Conservation (phyloP, 2,329 filamentous ascomycete species). For the Fusarium robinianum region DNA sequence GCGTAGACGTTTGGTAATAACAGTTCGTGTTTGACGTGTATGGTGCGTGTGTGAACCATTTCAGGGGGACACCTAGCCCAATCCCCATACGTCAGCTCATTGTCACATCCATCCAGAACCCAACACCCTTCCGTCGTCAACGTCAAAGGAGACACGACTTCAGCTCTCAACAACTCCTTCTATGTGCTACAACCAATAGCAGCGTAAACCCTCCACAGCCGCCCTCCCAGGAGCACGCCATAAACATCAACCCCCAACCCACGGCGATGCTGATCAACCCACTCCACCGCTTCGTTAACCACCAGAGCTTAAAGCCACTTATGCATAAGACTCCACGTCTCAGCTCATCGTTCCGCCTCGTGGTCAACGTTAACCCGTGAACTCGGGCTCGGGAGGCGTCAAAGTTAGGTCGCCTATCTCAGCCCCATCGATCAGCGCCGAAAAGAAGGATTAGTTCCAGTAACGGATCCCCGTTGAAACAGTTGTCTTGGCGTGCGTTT, state of each 20-base stretch:
- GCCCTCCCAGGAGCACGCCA: not conserved
- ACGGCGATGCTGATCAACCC: conserved; percentile 3
- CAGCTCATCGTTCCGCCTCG: too few species aligned
- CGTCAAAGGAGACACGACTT: not conserved
- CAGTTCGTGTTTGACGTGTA: too few species aligned
- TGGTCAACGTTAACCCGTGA: not conserved
- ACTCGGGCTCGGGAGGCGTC: conserved; percentile 9
- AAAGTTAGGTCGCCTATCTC: not conserved
- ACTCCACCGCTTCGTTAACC: not conserved
- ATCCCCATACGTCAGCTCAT: not conserved
- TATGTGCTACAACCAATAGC: not conserved
- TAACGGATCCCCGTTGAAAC: conserved; percentile 4
- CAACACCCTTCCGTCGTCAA: not conserved
- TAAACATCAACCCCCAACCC: conserved; percentile 5
- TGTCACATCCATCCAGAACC: not conserved
- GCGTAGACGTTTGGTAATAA: too few species aligned
- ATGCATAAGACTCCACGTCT: too few species aligned
- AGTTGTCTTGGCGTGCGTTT: conserved; percentile 7
- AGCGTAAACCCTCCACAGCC: too few species aligned
- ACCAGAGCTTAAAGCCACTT: conserved; percentile 17
- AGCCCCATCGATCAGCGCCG: conserved; percentile 2
- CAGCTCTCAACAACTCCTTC: not conserved
- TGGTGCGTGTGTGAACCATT: too few species aligned
- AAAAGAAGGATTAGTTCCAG: not conserved
- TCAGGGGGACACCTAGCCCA: too few species aligned